Evolutionary conservation across 495 filamentous ascomycete species (phyloP), one percentile per base, ranked within the genome.

Genomic region (Hypoxylon perforatum): DNA sequence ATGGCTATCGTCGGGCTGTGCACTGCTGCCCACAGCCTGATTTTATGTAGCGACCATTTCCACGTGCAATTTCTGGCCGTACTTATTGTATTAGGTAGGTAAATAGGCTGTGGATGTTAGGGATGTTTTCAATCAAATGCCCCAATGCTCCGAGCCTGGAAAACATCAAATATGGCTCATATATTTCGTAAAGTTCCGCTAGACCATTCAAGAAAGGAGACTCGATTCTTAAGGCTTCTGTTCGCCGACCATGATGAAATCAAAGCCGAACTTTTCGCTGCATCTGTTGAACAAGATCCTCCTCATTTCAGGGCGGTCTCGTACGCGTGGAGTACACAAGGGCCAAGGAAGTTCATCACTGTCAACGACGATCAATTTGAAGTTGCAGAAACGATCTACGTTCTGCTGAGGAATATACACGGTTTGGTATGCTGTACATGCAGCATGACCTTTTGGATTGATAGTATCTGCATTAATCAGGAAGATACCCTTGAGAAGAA

Each of bases 381-480:
- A 14, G 36, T 39, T 14, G 3, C 36, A 39, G 12, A 14, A 14
- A 14, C 4, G 4, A 14, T 39, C 11, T 39, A 6, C 36, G 12
- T 39, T 39, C 36, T 39, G 11, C 36, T 14, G 3, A 4, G 4
- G 30, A 39, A 39, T 8, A 39, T 39, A 14, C 36, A 14, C 36
- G 3, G 36, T 8, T 14, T 12, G 4, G 11, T 39, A 8, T 39
- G 12, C 12, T 3, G 30, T 3, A 39, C 36, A 14, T 39, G 3
- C 15, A 14, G 10, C 11, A 14, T 39, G 3, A 14, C 57, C 18
- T 42, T 71, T 23, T 71, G 63, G 62, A 45, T 67, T 21, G 68
- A 71, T 47, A 59, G 63, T n/a, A 42, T 71, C 14, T 67, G 69
- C 63, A 71, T 71, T 57, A 65, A 71, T 63, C 69, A 71, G 45